Percentiles rank a stretch among this genome's conserved stretches.
These are phyloP conservation scores for Holtermannia corniformis DNA, from an alignment of 768 basidiomycete genomes.

Conservation along the genomic window DNA sequence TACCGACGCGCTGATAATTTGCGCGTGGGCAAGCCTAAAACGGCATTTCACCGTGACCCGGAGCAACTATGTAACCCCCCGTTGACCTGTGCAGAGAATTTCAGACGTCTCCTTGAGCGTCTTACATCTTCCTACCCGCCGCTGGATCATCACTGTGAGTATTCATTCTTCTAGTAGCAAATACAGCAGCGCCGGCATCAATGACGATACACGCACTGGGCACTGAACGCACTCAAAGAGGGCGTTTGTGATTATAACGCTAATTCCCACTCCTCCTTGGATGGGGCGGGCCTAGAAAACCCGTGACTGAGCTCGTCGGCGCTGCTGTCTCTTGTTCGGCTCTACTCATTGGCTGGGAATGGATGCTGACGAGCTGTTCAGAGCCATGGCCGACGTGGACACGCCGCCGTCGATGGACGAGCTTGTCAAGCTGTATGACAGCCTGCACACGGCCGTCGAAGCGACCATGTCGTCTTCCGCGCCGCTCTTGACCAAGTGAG, in stretches of 20 bases:
- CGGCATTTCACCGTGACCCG: too few species aligned
- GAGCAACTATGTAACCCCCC: too few species aligned
- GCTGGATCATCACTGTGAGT: too few species aligned
- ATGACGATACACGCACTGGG: conserved; percentile 40
- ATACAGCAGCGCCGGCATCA: too few species aligned
- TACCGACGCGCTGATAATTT: too few species aligned
- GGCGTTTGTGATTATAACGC: conserved; percentile 31
- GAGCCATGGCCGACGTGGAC: conserved; percentile 3
- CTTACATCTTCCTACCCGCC: too few species aligned
- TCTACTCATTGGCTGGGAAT: background rate
- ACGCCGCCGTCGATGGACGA: conserved; percentile 9
- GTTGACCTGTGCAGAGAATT: too few species aligned
- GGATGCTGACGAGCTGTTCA: too few species aligned
- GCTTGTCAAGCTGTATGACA: conserved; percentile 9
- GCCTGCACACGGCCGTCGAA: conserved; percentile 18
- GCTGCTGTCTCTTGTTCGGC: background rate
- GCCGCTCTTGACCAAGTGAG: conserved; percentile 21
- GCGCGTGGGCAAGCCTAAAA: too few species aligned
- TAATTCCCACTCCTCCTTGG: conserved; percentile 25
- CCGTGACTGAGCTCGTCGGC: conserved; percentile 38
- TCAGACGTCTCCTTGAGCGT: too few species aligned
- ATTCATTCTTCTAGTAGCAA: too few species aligned
- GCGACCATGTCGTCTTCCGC: conserved; percentile 20
- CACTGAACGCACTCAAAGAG: conserved; percentile 31
- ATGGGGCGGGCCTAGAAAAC: conserved; percentile 44